A percentile compares a stretch with the other conserved stretches of the same genome.
phyloP scores from a whole-genome alignment of 2,329 filamentous ascomycete species.

The Epicoccum sorghinum region DNA sequence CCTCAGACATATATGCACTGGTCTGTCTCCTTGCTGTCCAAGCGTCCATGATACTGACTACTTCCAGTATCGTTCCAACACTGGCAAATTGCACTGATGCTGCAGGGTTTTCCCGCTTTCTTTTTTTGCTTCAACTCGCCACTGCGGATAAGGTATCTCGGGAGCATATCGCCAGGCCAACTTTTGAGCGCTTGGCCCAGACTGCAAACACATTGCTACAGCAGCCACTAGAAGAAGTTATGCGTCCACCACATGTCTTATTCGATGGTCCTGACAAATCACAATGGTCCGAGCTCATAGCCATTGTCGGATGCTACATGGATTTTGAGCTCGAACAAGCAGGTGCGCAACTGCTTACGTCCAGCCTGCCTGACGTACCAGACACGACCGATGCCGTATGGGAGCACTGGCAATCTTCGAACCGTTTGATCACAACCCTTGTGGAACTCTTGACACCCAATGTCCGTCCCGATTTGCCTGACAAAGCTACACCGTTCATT shows the following conservation, averaged over 20 bases:
- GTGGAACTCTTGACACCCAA: background rate
- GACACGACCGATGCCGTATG: background rate
- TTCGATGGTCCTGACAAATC: background rate
- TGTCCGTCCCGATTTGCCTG: background rate
- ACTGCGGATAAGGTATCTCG: background rate
- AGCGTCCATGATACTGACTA: no score
- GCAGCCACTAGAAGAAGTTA: background rate
- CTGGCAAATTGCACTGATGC: background rate
- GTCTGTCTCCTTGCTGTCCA: no score
- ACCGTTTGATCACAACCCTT: background rate
- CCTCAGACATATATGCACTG: no score
- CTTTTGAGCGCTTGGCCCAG: background rate
- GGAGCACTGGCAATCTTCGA: background rate
- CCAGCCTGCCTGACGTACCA: background rate
- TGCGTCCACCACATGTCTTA: background rate
- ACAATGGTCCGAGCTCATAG: background rate
- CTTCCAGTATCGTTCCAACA: background rate
- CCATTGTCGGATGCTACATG: background rate
- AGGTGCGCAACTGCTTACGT: background rate
- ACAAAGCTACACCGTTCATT: background rate
- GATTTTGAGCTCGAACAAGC: background rate
- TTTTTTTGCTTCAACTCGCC: background rate
- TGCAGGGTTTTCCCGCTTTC: background rate
- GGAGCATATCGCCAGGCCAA: background rate
- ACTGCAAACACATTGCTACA: background rate